phyloP scores from a whole-genome alignment of 2,329 filamentous ascomycete species.

The Fusarium miscanthi region DNA sequence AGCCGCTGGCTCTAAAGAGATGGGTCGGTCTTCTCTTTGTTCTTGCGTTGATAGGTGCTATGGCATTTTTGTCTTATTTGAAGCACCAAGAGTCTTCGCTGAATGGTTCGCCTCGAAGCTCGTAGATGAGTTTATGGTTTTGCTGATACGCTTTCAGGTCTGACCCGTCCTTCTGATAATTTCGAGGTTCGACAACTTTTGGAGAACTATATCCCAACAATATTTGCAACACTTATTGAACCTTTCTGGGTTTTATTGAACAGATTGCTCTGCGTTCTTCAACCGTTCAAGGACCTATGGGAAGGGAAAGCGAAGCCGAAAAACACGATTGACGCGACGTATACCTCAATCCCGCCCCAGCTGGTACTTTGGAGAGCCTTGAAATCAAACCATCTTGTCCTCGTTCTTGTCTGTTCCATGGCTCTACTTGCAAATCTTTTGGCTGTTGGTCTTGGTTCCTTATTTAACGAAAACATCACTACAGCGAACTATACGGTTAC shows the following conservation, averaged over 20 bases:
- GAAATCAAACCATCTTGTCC: constrained; percentile 55
- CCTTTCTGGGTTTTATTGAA: constrained; percentile 68
- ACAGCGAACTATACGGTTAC: constrained; percentile 8
- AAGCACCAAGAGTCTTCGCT: constrained; percentile 33
- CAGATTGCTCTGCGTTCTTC: constrained; percentile 62
- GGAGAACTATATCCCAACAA: constrained; percentile 64
- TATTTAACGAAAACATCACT: constrained; percentile 57
- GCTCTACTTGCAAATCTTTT: constrained; percentile 64
- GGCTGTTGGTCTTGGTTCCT: constrained; percentile 61
- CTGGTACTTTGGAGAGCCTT: constrained; percentile 60
- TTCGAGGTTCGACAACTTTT: constrained; percentile 53
- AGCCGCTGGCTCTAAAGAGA: constrained; percentile 36
- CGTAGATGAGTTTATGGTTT: too few species aligned
- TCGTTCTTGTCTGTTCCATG: constrained; percentile 60
- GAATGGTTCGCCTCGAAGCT: too few species aligned
- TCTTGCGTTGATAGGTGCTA: constrained; percentile 3
- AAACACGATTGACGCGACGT: constrained; percentile 57
- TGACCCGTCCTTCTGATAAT: constrained; percentile 46
- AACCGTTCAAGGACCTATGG: constrained; percentile 64
- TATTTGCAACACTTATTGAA: constrained; percentile 66
- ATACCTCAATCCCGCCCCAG: constrained; percentile 67
- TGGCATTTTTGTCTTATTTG: constrained; percentile 36
- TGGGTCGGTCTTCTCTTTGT: constrained; percentile 34
- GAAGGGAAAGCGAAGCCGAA: constrained; percentile 50
- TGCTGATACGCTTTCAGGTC: too few species aligned